Conservation (phyloP, 805 yeast species). For the Ogataea siamensis region DNA sequence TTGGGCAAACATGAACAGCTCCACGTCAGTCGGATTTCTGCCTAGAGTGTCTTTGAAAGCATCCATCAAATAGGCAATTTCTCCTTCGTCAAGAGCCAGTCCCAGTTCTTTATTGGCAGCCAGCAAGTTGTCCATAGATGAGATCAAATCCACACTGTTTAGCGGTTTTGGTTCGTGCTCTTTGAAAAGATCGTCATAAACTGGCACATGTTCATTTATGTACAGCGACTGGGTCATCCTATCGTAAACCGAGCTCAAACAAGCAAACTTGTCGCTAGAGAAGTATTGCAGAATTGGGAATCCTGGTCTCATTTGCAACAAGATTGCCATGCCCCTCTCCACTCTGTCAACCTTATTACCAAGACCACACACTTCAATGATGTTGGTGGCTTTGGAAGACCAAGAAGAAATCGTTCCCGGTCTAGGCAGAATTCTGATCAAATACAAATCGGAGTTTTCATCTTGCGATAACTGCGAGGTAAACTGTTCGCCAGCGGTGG, state of each 20-base stretch:
- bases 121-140: slow-evolving; percentile 55
- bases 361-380: slow-evolving; percentile 84
- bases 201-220: slow-evolving; percentile 56
- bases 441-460: slow-evolving; percentile 45
- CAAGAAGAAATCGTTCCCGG: slow-evolving; percentile 97
- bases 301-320: slow-evolving; percentile 69
- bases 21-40: slow-evolving; percentile 96
- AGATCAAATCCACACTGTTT: slow-evolving; percentile 65
- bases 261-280: slow-evolving; percentile 45
- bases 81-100: slow-evolving; percentile 91
- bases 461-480: slow-evolving; percentile 10
- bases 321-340: slow-evolving; percentile 84
- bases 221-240: slow-evolving; percentile 88
- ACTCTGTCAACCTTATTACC: slow-evolving; percentile 69
- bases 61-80: slow-evolving; percentile 78
- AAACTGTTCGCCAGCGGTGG: slow-evolving; percentile 27
- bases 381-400: slow-evolving; percentile 98
- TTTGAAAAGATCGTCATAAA: slow-evolving; percentile 67
- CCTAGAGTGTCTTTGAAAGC: slow-evolving; percentile 76
- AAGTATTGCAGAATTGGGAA: slow-evolving; percentile 60
- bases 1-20: slow-evolving; percentile 98
- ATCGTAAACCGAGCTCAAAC: slow-evolving; percentile 76
- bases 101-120: slow-evolving; percentile 84
- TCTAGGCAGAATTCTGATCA: slow-evolving; percentile 83
- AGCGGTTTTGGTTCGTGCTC: slow-evolving; percentile 82